A percentile compares a stretch with the other conserved stretches of the same genome.
Conservation (phyloP, 1,284 basidiomycete species). For the Anthracocystis setariae region DNA sequence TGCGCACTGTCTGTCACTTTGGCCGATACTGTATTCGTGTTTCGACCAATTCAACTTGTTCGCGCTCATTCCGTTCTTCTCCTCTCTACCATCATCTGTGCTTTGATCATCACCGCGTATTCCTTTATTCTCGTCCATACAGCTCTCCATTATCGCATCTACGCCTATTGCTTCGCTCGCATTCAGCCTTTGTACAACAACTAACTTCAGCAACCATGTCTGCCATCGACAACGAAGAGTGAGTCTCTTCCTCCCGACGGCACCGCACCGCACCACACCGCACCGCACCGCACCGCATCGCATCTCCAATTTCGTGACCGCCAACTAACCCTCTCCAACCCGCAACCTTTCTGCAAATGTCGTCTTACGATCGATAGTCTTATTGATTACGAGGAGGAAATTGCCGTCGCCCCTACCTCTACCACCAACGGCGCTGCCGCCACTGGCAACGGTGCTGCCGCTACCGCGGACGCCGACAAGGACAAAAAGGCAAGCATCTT, state of each 20-base stretch:
- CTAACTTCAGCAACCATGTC: conserved; percentile 29
- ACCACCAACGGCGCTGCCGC: conserved; percentile 56
- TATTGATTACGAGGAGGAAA: conserved; percentile 69
- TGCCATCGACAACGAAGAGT: conserved; percentile 68
- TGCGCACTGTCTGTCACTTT: not conserved
- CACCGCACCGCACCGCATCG: too few species aligned
- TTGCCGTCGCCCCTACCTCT: conserved; percentile 58
- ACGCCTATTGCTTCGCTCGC: not conserved
- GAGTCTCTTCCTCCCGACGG: conserved; percentile 35
- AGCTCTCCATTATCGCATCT: not conserved
- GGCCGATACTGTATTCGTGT: not conserved
- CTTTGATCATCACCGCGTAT: not conserved
- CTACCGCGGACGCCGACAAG: conserved; percentile 57
- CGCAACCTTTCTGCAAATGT: not conserved
- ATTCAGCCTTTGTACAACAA: not conserved
- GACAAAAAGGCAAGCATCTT: conserved; percentile 66
- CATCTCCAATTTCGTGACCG: conserved; percentile 2
- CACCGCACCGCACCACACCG: too few species aligned
- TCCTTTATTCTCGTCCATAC: not conserved
- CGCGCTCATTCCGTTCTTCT: not conserved
- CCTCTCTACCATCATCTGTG: not conserved
- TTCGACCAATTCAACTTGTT: not conserved
- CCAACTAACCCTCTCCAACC: conserved; percentile 11
- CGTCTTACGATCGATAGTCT: conserved; percentile 43
- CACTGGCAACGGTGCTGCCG: conserved; percentile 45